A percentile compares a stretch with the other conserved stretches of the same genome.
phyloP scores from a whole-genome alignment of 2,329 filamentous ascomycete genomes.

The Hypoxylon sp. region DNA sequence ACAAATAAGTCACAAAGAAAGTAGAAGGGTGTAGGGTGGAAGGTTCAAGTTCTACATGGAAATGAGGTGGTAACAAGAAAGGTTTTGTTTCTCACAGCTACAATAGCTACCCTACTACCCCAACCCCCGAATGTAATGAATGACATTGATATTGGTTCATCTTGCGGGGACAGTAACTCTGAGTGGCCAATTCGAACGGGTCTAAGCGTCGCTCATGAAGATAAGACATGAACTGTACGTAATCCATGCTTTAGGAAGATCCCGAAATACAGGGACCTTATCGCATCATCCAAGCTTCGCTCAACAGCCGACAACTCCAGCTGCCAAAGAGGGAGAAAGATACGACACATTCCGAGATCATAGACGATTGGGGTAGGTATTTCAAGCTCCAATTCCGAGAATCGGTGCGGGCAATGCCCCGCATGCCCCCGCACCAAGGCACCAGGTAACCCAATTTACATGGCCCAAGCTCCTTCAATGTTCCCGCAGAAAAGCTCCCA shows the following conservation, averaged over 20 bases:
- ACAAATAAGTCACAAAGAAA: neutral
- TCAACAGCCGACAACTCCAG: slow-evolving; percentile 30
- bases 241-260: slow-evolving; percentile 31
- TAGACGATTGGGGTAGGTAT: slow-evolving; percentile 3
- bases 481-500: slow-evolving; percentile 32
- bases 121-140: slow-evolving; percentile 28
- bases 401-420: slow-evolving; percentile 12
- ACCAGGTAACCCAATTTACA: neutral
- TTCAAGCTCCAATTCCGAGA: slow-evolving; percentile 23
- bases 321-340: slow-evolving; percentile 12
- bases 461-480: slow-evolving; percentile 44
- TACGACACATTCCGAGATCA: slow-evolving; percentile 10
- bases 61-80: slow-evolving; percentile 6
- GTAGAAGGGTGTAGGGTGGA: neutral
- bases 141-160: slow-evolving; percentile 7
- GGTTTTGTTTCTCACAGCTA: slow-evolving; percentile 15
- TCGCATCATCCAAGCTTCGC: slow-evolving; percentile 45
- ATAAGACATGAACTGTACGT: slow-evolving; percentile 36
- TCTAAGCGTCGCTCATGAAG: slow-evolving; percentile 20
- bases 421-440: slow-evolving; percentile 27
- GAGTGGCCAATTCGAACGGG: slow-evolving; percentile 38
- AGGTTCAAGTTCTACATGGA: neutral
- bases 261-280: slow-evolving; percentile 46
- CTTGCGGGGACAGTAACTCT: slow-evolving; percentile 18
- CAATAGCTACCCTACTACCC: slow-evolving; percentile 25